Evolutionary conservation across 371 early-diverging fungal genomes (phyloP), one percentile per base, ranked within the genome.

Genomic region (Mortierella sp.): DNA sequence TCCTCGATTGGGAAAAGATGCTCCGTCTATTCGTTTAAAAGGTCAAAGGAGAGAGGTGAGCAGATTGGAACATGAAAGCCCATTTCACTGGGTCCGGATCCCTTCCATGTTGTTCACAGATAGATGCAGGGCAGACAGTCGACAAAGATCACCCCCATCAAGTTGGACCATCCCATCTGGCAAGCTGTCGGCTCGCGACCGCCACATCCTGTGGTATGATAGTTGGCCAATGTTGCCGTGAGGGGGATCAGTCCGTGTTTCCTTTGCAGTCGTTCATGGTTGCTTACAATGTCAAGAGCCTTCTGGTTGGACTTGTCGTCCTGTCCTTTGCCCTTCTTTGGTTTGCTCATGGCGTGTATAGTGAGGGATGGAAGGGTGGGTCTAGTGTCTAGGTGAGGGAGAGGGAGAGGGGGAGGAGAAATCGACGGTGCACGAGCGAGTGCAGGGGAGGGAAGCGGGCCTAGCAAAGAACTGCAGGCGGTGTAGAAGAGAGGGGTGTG

Each of bases 1-100:
- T 94, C 87, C 28, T 90, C 89, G 19, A 90, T 53, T 0, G 88
- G 63, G 49, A 94, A 71, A 47, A 94, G 60, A 79, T 96, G 97
- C 74, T 97, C 97, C 3, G 77, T 76, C 77, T 76, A 60, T 47
- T 50, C 37, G 45, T 29, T 39, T n/a, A 29, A 17, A 9, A 28
- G 50, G 9, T 44, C 21, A 5, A 5, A 41, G 41, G 34, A 16
- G 22, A 28, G 39, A 40, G 12, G 41, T 21, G 21, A 45, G 21
- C 16, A 44, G 21, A n/a, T 19, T 13, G 63, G 37, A 21, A 28
- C 27, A 14, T 22, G 24, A 5, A 43, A 43, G 14, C n/a, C n/a
- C n/a, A n/a, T n/a, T n/a, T n/a, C n/a, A n/a, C n/a, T n/a, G n/a
- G n/a, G n/a, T n/a, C n/a, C n/a, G n/a, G n/a, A n/a, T n/a, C n/a